Percentiles rank a stretch among this genome's conserved stretches.
Evolutionary conservation across 1,284 basidiomycete species (phyloP).

Genomic region (Trametes sp.): DNA sequence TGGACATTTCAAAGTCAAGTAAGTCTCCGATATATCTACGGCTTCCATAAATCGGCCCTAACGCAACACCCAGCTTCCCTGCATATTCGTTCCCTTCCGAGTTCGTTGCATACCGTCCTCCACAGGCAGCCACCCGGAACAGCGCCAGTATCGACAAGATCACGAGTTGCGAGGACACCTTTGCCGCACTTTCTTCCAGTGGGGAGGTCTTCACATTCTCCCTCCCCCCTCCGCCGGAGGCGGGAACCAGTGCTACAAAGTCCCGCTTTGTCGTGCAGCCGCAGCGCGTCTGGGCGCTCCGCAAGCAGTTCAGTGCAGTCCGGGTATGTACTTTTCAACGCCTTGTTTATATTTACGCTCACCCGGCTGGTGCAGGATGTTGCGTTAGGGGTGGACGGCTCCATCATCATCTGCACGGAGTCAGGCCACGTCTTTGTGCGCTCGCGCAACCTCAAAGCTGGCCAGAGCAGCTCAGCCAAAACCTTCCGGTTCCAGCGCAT

Average conservation of each 20-base stretch:
- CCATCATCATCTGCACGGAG: conserved; percentile 91
- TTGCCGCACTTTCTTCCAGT: conserved; percentile 86
- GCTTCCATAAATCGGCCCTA: too few relatives aligned
- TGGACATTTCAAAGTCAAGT: conserved; percentile 78
- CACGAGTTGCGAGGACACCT: conserved; percentile 80
- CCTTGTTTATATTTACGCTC: neutral
- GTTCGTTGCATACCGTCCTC: conserved; percentile 82
- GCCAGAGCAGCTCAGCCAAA: conserved; percentile 52
- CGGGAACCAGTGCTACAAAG: conserved; percentile 30
- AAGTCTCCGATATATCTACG: conserved; percentile 42
- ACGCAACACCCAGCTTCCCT: conserved; percentile 80
- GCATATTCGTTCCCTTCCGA: conserved; percentile 74
- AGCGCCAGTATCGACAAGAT: conserved; percentile 84
- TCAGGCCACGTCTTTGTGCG: conserved; percentile 95
- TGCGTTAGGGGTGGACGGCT: conserved; percentile 88
- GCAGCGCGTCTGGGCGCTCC: conserved; percentile 90
- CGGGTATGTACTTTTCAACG: conserved; percentile 53
- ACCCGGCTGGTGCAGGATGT: conserved; percentile 66
- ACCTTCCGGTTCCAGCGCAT: conserved; percentile 86
- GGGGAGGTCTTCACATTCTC: conserved; percentile 94
- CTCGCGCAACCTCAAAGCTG: conserved; percentile 60
- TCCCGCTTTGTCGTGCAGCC: conserved; percentile 68
- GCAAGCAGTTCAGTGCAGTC: conserved; percentile 88
- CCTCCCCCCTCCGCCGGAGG: conserved; percentile 46
- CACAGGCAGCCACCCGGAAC: conserved; percentile 72